These are phyloP conservation scores for Venturia oleaginea DNA, from an alignment of 2,329 filamentous ascomycete genomes.

Conservation along the genomic window DNA sequence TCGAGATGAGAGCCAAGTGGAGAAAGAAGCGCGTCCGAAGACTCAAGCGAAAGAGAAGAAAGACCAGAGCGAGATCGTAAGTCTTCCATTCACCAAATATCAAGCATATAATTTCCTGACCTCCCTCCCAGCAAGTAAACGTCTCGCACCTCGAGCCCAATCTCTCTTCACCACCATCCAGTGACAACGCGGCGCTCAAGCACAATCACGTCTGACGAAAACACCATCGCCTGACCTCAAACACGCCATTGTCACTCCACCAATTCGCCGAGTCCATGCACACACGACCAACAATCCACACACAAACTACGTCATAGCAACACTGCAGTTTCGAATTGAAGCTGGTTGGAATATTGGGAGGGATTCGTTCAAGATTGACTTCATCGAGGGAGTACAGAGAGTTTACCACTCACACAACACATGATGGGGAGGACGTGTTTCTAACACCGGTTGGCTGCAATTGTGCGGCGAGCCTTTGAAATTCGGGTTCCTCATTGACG, in stretches of 20 bases:
- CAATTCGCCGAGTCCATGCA: conserved; percentile 6
- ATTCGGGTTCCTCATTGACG: neutral
- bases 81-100: conserved; percentile 28
- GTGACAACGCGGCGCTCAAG: neutral
- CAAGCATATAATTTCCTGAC: conserved; percentile 14
- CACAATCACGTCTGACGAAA: neutral
- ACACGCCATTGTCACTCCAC: neutral
- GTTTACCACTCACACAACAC: conserved; percentile 3
- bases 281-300: neutral
- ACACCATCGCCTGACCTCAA: neutral
- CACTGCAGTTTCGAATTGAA: conserved; percentile 5
- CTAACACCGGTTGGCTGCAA: conserved; percentile 3
- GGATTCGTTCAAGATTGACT: neutral
- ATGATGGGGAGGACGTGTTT: neutral
- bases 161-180: conserved; percentile 2
- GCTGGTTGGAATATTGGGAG: neutral
- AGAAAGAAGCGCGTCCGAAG: conserved; percentile 99
- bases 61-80: conserved; percentile 97
- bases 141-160: conserved; percentile 28
- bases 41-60: conserved; percentile 99
- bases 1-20: conserved; percentile 90
- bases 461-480: conserved; percentile 1
- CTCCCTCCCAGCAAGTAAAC: conserved; percentile 37
- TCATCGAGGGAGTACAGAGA: conserved; percentile 5
- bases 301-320: conserved; percentile 7